These are phyloP conservation scores for Micractinium conductrix DNA, from an alignment of 139 green algal species.

Conservation along the genomic window DNA sequence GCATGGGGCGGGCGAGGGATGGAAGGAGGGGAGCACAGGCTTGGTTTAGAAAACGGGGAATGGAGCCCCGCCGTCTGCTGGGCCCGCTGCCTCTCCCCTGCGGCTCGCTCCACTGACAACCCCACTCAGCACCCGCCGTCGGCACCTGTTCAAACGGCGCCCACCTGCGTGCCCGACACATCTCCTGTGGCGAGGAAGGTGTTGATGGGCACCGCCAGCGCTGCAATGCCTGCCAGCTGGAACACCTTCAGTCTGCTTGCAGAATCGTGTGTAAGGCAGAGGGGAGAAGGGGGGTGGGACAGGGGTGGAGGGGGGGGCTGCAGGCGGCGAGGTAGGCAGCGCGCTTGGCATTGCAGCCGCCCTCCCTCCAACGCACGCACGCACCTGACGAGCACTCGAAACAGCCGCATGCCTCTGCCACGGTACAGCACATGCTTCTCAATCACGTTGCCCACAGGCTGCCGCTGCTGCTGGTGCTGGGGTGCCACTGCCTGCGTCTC, in stretches of 20 bases:
- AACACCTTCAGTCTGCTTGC: conserved; percentile 56
- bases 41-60: not conserved
- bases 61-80: no score
- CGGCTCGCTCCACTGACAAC: no score
- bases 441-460: not conserved
- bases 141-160: not conserved
- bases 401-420: conserved; percentile 67
- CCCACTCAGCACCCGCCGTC: not conserved
- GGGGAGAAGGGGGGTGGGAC: not conserved
- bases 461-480: not conserved
- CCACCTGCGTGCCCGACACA: conserved; percentile 12
- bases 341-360: no score
- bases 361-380: no score
- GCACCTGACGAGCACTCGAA: conserved; percentile 73
- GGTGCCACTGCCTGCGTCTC: not conserved
- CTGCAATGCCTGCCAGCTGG: conserved; percentile 68
- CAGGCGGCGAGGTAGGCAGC: no score
- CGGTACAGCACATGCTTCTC: conserved; percentile 67
- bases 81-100: no score
- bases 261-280: not conserved
- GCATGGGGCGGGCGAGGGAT: not conserved
- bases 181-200: conserved; percentile 34
- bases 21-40: not conserved
- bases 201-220: conserved; percentile 39
- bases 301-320: no score